Conservation (phyloP, 2,329 filamentous ascomycete genomes). For the Scopulariopsis brevicaulis region DNA sequence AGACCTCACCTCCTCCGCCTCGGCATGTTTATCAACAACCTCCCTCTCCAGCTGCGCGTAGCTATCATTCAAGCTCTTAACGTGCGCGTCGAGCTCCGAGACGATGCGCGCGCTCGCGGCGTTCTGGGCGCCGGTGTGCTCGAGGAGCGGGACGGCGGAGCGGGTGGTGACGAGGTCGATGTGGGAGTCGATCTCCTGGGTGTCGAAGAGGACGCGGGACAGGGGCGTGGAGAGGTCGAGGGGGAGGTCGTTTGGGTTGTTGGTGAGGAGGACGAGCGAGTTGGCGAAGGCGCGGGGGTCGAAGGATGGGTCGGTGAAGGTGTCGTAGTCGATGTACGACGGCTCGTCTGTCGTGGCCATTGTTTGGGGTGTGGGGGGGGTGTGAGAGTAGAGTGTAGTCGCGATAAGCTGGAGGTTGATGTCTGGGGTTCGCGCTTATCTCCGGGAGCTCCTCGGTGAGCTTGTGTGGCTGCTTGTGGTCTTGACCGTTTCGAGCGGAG, state of each 20-base stretch:
- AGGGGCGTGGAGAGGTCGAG: constrained; percentile 91
- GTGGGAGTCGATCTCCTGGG: constrained; percentile 92
- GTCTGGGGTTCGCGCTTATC: not conserved
- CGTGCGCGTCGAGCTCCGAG: constrained; percentile 66
- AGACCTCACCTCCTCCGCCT: constrained; percentile 69
- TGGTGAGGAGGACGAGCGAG: constrained; percentile 75
- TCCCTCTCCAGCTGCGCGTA: constrained; percentile 80
- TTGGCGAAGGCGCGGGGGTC: constrained; percentile 78
- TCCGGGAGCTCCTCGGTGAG: not conserved
- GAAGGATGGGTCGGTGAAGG: constrained; percentile 77
- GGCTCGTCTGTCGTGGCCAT: constrained; percentile 40
- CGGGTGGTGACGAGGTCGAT: constrained; percentile 84
- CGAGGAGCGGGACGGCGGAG: constrained; percentile 68
- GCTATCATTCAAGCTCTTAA: constrained; percentile 69
- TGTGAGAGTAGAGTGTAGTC: not conserved
- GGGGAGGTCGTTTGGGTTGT: constrained; percentile 81
- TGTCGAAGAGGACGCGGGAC: constrained; percentile 87
- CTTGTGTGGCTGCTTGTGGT: not conserved
- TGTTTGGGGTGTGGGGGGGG: constrained; percentile 6
- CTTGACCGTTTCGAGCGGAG: not conserved
- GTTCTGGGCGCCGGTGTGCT: constrained; percentile 65
- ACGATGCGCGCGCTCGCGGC: constrained; percentile 63
- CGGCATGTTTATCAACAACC: constrained; percentile 74
- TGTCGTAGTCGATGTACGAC: constrained; percentile 93
- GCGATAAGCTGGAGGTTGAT: not conserved